phyloP scores from a whole-genome alignment of 768 basidiomycete genomes.

The Xerocomus spinulosus region DNA sequence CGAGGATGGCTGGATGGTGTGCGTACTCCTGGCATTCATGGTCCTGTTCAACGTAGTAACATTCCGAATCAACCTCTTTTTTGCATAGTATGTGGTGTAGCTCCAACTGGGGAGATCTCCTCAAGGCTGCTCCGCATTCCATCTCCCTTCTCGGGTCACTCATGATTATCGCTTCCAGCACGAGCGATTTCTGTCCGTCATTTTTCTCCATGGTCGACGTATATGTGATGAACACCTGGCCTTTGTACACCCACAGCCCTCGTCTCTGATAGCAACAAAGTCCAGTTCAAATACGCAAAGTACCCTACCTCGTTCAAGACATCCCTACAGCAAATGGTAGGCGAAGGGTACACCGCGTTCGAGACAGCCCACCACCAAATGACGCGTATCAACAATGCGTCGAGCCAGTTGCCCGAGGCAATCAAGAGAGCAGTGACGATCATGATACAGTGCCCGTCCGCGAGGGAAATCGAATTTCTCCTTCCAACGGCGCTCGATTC shows the following conservation, averaged over 20 bases:
- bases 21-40: too few relatives aligned
- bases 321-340: constrained; percentile 21
- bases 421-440: constrained; percentile 14
- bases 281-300: constrained; percentile 13
- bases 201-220: background rate
- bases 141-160: constrained; percentile 17
- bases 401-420: constrained; percentile 13
- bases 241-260: constrained; percentile 1
- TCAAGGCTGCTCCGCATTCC: constrained; percentile 16
- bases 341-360: constrained; percentile 19
- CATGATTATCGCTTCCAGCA: constrained; percentile 15
- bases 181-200: constrained; percentile 14
- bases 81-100: constrained; percentile 19
- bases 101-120: constrained; percentile 19
- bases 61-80: too few relatives aligned
- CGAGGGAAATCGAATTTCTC: constrained; percentile 10
- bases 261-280: constrained; percentile 5
- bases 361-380: constrained; percentile 18
- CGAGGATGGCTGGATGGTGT: constrained; percentile 22
- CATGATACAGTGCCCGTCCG: constrained; percentile 11
- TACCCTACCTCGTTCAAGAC: constrained; percentile 20
- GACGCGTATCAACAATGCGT: constrained; percentile 19
- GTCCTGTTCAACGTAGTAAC: too few relatives aligned
- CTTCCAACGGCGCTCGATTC: constrained; percentile 19
- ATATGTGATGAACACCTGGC: background rate